phyloP scores from a whole-genome alignment of 768 basidiomycete genomes.

The Rhodotorula taiwanensis region DNA sequence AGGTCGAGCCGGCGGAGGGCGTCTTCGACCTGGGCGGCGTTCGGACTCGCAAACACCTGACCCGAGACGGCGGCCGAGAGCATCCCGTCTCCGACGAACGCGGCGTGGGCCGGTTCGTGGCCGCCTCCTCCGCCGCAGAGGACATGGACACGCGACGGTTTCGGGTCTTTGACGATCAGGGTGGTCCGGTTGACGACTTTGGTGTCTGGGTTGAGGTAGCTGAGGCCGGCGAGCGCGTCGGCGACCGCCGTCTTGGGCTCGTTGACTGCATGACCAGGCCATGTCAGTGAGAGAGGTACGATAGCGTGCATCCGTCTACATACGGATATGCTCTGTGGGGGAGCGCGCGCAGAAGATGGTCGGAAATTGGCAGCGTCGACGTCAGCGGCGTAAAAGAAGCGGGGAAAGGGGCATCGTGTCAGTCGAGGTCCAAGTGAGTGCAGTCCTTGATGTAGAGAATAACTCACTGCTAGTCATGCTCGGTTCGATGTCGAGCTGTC shows the following conservation, averaged over 20 bases:
- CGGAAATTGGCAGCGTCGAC: no score
- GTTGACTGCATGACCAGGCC: slow-evolving; percentile 82
- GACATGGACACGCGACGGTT: slow-evolving; percentile 55
- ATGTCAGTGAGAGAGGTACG: no score
- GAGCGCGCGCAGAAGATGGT: no score
- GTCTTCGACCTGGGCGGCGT: slow-evolving; percentile 70
- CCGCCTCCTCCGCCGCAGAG: slow-evolving; percentile 74
- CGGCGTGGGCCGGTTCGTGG: slow-evolving; percentile 85
- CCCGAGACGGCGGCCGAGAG: slow-evolving; percentile 80
- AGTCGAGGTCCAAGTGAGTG: no score
- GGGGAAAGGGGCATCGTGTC: no score
- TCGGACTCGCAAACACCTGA: slow-evolving; percentile 83
- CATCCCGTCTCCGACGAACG: slow-evolving; percentile 80
- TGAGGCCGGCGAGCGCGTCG: slow-evolving; percentile 67
- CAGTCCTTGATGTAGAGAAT: no score
- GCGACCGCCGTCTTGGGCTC: slow-evolving; percentile 61
- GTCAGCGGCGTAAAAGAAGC: no score
- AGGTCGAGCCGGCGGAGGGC: slow-evolving; percentile 58
- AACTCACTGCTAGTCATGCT: no score
- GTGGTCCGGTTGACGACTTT: slow-evolving; percentile 8
- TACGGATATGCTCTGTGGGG: no score
- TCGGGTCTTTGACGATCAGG: slow-evolving; percentile 60
- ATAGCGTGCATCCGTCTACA: no score
- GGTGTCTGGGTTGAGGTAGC: slow-evolving; percentile 53
- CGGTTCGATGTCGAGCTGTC: no score